phyloP scores from a whole-genome alignment of 176 grass and related monocot species.

The Dendrocalamus sinicus region DNA sequence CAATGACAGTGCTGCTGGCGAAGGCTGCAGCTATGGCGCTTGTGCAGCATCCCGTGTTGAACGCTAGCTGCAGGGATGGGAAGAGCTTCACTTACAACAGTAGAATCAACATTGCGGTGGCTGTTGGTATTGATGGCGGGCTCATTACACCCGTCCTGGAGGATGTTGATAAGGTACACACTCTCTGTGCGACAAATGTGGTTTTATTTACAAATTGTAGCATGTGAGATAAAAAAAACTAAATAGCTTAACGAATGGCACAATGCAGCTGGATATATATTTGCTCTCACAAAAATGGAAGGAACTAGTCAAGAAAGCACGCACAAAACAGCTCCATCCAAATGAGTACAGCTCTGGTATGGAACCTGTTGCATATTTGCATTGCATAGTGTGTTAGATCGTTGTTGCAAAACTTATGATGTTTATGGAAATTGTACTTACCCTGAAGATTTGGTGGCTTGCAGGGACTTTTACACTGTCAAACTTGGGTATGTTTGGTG shows the following conservation, averaged over 20 bases:
- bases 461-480: conserved; percentile 95
- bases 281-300: conserved; percentile 97
- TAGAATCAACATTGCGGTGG: conserved; percentile 90
- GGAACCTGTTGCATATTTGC: neutral
- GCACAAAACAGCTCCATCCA: conserved; percentile 85
- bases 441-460: conserved; percentile 35
- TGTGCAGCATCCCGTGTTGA: conserved; percentile 79
- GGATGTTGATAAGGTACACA: conserved; percentile 85
- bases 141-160: conserved; percentile 91
- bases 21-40: conserved; percentile 91
- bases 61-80: conserved; percentile 89
- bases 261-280: conserved; percentile 86
- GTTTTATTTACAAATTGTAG: neutral
- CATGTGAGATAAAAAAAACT: conserved; percentile 1
- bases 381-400: conserved; percentile 7
- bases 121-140: conserved; percentile 89
- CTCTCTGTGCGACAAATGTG: conserved; percentile 15
- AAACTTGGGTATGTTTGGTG: conserved; percentile 98
- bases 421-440: conserved; percentile 35
- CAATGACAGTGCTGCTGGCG: conserved; percentile 85
- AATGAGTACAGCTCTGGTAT: conserved; percentile 95
- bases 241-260: conserved; percentile 37
- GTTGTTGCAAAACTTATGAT: neutral
- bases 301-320: conserved; percentile 87
- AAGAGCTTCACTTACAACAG: conserved; percentile 93